phyloP scores from a whole-genome alignment of 1,284 basidiomycete genomes.

The Coniferiporia sulphurascens region DNA sequence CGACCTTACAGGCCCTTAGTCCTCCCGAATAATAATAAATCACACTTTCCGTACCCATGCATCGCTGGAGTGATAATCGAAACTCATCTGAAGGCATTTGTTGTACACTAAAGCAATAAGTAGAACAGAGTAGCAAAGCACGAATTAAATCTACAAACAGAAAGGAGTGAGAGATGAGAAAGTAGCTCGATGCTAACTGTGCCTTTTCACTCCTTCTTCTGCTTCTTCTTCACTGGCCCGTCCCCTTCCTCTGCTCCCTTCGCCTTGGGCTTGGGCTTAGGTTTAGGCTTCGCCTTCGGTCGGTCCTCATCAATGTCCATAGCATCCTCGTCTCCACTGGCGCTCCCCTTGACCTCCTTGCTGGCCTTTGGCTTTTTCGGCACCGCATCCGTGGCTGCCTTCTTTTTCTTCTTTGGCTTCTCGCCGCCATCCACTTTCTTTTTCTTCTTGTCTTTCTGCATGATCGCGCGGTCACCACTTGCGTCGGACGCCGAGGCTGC shows the following conservation, averaged over 20 bases:
- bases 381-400: conserved; percentile 32
- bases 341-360: conserved; percentile 8
- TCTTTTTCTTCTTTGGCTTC: conserved; percentile 39
- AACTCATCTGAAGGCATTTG: no score
- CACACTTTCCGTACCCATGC: no score
- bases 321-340: conserved; percentile 27
- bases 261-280: conserved; percentile 44
- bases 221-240: conserved; percentile 69
- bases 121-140: no score
- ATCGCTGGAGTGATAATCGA: no score
- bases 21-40: no score
- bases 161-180: no score
- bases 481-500: conserved; percentile 79
- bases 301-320: conserved; percentile 34
- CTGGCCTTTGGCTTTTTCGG: conserved; percentile 43
- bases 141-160: no score
- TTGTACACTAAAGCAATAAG: no score
- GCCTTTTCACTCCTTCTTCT: conserved; percentile 35
- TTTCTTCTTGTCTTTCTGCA: conserved; percentile 40
- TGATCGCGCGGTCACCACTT: conserved; percentile 63
- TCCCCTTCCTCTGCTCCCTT: conserved; percentile 41
- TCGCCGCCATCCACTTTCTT: conserved; percentile 26
- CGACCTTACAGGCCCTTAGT: no score
- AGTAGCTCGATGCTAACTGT: no score
- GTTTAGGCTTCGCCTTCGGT: conserved; percentile 42